Evolutionary conservation across 108 stramenopile genomes (phyloP), one percentile per base, ranked within the genome.

Genomic region (Nitzschia sp.): DNA sequence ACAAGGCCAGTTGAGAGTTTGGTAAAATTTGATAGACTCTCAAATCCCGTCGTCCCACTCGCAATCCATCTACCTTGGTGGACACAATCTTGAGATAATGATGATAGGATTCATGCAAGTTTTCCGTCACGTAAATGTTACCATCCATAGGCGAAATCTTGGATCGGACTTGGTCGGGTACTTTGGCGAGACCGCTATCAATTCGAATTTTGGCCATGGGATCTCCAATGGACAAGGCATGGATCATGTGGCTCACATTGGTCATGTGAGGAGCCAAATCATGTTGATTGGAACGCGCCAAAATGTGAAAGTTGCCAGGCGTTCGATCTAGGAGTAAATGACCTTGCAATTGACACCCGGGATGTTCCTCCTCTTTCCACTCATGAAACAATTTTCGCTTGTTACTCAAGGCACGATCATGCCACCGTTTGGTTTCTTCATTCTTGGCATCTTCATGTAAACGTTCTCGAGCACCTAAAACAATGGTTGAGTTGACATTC

Each of bases 271-370:
- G 81, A 49, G 90, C 89, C 54, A 99, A 62, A 64, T 90, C 82
- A 66, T 99, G 95, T 30, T 86, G 69, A 26, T 71, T 75, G 15
- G 90, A 91, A 38, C 82, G 51, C 2, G 91, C 90, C 55, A 95
- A 89, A 64, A 98, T 91, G 64, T 95, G 88, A 71, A 98, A 98
- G 76, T 97, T 97, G 1, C 98, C 98, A 32, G 98, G 98, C 2
- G 96, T 96, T 15, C 97, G 89, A 81, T 98, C 94, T 11, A 98
- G 85, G 69, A 88, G 24, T n/a, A 96, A 69, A 58, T 86, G 74
- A 11, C 95, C 95, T 9, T 82, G 76, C 2, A 96, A 64, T 63
- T 87, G 86, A 55, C 96, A 97, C 4, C 93, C 96, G 1, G 96
- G 94, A 75, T 95, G 94, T n/a, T 93, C 93, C 13, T 57, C 45